Evolutionary conservation across 2,329 filamentous ascomycete genomes (phyloP).

Genomic region (Paramyrothecium roridum): DNA sequence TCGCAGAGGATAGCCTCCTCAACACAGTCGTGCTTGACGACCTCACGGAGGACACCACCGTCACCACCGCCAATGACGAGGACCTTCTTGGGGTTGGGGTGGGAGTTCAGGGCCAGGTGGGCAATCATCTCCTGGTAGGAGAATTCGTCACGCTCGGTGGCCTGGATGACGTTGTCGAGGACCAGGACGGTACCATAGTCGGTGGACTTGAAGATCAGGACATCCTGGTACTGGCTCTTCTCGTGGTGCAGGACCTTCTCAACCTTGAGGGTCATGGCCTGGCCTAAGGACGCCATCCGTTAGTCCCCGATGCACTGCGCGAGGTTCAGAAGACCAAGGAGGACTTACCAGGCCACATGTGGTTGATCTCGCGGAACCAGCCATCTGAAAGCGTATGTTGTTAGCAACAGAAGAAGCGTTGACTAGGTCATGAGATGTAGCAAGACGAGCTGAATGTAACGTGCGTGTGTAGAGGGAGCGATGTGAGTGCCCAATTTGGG

Average conservation of each 20-base stretch:
- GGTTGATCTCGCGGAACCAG: conserved; percentile 98
- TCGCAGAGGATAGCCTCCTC: conserved; percentile 97
- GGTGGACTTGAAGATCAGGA: conserved; percentile 97
- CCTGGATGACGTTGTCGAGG: conserved; percentile 98
- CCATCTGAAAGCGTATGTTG: too few relatives aligned
- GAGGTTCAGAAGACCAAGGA: background rate
- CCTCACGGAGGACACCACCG: conserved; percentile 94
- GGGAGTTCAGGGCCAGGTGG: conserved; percentile 95
- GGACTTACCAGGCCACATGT: conserved; percentile 83
- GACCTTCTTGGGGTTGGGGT: conserved; percentile 97
- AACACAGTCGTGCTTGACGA: conserved; percentile 97
- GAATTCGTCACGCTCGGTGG: conserved; percentile 98
- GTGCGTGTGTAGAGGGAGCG: too few relatives aligned
- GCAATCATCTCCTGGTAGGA: conserved; percentile 99
- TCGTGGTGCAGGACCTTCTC: conserved; percentile 98
- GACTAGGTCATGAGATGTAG: background rate
- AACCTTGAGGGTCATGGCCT: conserved; percentile 98
- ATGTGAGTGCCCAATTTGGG: too few relatives aligned
- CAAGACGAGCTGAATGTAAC: too few relatives aligned
- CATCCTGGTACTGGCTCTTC: conserved; percentile 98
- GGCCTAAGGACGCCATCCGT: conserved; percentile 48
- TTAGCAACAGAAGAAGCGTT: too few relatives aligned
- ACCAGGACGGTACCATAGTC: conserved; percentile 95
- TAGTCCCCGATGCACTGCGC: background rate
- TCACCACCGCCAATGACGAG: conserved; percentile 98